A percentile compares a stretch with the other conserved stretches of the same genome.
These are phyloP conservation scores for Aspergillus luchuensis DNA, from an alignment of 2,329 filamentous ascomycete genomes.

Conservation along the genomic window DNA sequence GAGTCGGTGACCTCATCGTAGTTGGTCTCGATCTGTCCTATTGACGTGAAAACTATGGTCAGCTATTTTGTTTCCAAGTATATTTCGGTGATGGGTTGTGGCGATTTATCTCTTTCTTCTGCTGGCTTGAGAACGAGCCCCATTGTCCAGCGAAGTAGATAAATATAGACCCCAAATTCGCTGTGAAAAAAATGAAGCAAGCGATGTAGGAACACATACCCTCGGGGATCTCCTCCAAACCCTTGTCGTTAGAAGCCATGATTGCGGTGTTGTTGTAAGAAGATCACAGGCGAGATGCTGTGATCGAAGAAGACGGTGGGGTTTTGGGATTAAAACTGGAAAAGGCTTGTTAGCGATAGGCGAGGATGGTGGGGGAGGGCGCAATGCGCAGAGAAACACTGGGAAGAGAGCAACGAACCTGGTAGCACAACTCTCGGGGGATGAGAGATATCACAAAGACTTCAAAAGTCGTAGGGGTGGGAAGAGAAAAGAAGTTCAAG, in stretches of 20 bases:
- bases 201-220: constrained; percentile 60
- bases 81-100: constrained; percentile 12
- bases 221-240: constrained; percentile 97
- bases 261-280: constrained; percentile 67
- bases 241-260: constrained; percentile 93
- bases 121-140: constrained; percentile 2
- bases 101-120: constrained; percentile 15
- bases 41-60: constrained; percentile 19
- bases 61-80: constrained; percentile 1
- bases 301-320: constrained; percentile 55
- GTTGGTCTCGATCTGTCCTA: constrained; percentile 99
- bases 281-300: constrained; percentile 76
- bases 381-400: constrained; percentile 20
- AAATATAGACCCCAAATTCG: constrained; percentile 4
- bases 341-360: constrained; percentile 36
- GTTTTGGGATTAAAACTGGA: constrained; percentile 36
- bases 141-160: constrained; percentile 1
- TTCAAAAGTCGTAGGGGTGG: constrained; percentile 27
- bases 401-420: constrained; percentile 26
- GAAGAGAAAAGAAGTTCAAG: constrained; percentile 19
- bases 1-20: constrained; percentile 99
- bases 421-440: constrained; percentile 39
- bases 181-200: constrained; percentile 10
- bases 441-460: constrained; percentile 35
- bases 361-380: constrained; percentile 32